Base-by-base conservation (phyloP, 352 stramenopile genomes). In the Phytophthora crassamura region DNA sequence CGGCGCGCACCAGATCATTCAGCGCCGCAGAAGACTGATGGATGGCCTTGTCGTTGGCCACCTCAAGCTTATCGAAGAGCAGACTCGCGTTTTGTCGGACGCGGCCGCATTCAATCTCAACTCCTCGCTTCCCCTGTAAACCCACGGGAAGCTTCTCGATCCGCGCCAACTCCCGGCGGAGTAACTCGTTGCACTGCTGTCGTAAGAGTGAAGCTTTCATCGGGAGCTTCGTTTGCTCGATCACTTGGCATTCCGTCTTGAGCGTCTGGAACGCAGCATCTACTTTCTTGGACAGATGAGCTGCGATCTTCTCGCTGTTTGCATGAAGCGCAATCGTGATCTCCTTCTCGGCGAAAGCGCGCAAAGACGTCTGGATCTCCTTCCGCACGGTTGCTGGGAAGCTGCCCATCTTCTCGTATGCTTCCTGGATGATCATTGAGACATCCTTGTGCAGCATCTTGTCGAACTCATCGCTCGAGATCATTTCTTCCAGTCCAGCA, bases 11-110 rank as follows among this genome's bases (percentile, higher is more conserved):
- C 15, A 75, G 64, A 30, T 94, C 80, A 32, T 73, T 80, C 53
- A 91, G 60, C 9, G 67, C 64, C 20, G 72, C 67, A 15, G 75
- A 83, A 2, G 80, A 78, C 39, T 83, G 83, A 15, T 91, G 81
- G 42, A 91, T 81, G 12, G 82, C 79, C 47, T 88, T 89, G 25
- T 90, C 83, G 30, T 94, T 94, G 3, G 73, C 63, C 8, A 94
- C 80, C 25, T 91, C 80, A 9, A 94, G 60, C 42, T 87, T 89
- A 50, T 92, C 83, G 64, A 90, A 92, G 22, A 94, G 51, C 7
- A 91, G 74, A 12, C 38, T 75, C 2, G 81, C 82, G 47, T 89
- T 84, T 45, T 92, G 74, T 35, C 73, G 65, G 39, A 94, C 61
- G 8, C 85, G 79, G n/a, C 63, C 67, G 16, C 72, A 79, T 47